Conservation (phyloP, 2,329 filamentous ascomycete genomes). For the Xylaria sp. region DNA sequence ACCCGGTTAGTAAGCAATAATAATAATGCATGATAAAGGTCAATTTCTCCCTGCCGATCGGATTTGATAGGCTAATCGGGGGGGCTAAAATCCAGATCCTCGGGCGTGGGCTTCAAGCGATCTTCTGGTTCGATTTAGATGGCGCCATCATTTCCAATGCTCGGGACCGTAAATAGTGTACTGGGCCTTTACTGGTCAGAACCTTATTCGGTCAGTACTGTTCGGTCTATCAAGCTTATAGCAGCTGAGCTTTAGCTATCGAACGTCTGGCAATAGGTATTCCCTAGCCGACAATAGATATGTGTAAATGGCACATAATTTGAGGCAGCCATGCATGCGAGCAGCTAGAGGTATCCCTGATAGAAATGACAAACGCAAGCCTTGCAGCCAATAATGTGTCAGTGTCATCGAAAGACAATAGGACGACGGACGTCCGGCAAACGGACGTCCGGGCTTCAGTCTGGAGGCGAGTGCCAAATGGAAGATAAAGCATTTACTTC, state of each 20-base stretch:
- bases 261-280: not conserved
- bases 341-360: not conserved
- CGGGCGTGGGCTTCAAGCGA: constrained; percentile 2
- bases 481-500: not conserved
- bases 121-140: not conserved
- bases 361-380: not conserved
- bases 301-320: not conserved
- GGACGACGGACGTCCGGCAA: constrained; percentile 19
- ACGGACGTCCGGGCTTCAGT: constrained; percentile 16
- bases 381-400: not conserved
- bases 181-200: constrained; percentile 4
- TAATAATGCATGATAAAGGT: not conserved
- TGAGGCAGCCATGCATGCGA: not conserved
- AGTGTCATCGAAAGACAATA: not conserved
- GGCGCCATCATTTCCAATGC: not conserved
- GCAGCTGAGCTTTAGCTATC: not conserved
- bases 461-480: not conserved
- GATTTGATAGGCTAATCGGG: not conserved
- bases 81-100: constrained; percentile 3
- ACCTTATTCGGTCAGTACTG: constrained; percentile 9
- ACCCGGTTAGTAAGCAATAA: not conserved
- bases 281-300: not conserved
- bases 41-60: not conserved
- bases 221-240: too few species aligned
- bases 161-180: constrained; percentile 2